A percentile compares a stretch with the other conserved stretches of the same genome.
phyloP scores from a whole-genome alignment of 2,329 filamentous ascomycete species.

The Diplodia intermedia region DNA sequence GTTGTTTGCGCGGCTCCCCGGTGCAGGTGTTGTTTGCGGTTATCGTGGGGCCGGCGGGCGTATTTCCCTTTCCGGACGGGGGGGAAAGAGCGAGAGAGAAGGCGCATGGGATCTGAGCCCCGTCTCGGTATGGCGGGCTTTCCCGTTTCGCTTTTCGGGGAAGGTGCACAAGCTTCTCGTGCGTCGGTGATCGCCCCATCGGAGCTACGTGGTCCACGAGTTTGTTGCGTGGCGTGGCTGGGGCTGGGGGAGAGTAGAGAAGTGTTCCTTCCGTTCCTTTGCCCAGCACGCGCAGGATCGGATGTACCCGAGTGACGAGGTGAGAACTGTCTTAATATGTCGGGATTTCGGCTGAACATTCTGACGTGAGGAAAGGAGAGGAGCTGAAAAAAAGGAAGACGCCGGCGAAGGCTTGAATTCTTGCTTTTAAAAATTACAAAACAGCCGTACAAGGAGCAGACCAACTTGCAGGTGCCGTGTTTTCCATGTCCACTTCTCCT shows the following conservation, averaged over 20 bases:
- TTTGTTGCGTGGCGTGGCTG: not conserved
- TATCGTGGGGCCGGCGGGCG: constrained; percentile 16
- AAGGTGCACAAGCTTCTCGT: not conserved
- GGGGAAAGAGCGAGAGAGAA: not conserved
- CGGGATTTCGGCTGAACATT: not conserved
- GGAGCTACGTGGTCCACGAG: constrained; percentile 5
- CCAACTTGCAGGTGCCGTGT: not conserved
- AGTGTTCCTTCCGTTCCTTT: not conserved
- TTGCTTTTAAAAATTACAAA: constrained; percentile 1
- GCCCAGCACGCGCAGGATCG: not conserved
- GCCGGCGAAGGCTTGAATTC: not conserved
- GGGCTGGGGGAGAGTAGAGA: not conserved
- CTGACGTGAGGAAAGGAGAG: not conserved
- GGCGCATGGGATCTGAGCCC: no score
- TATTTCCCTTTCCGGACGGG: not conserved
- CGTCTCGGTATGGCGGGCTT: not conserved
- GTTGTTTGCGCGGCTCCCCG: not conserved
- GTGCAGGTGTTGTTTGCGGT: not conserved
- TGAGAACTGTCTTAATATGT: not conserved
- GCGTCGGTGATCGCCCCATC: not conserved
- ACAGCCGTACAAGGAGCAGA: not conserved
- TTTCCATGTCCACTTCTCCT: no score
- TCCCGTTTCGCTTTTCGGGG: not conserved
- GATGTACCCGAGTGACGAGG: not conserved
- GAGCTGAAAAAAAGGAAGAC: not conserved